These are phyloP conservation scores for Pisolithus albus DNA, from an alignment of 768 basidiomycete species.

Conservation along the genomic window DNA sequence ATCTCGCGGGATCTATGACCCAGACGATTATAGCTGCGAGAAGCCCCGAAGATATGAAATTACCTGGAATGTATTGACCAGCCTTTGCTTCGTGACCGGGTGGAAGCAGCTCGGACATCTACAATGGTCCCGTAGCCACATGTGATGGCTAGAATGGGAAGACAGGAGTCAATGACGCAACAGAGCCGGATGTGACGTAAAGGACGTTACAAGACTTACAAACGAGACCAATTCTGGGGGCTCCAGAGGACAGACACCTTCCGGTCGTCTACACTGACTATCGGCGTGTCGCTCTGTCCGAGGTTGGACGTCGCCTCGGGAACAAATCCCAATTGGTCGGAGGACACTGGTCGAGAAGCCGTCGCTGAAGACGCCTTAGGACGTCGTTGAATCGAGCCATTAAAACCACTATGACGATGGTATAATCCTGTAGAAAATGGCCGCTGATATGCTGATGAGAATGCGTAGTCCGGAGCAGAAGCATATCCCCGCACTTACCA, in stretches of 20 bases:
- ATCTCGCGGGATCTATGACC: conserved; percentile 63
- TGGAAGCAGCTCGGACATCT: conserved; percentile 85
- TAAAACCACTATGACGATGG: neutral
- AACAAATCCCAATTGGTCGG: conserved; percentile 26
- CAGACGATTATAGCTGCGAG: conserved; percentile 1
- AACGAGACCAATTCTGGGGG: conserved; percentile 63
- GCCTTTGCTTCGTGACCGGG: conserved; percentile 80
- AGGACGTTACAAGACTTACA: conserved; percentile 41
- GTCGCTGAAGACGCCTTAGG: conserved; percentile 11
- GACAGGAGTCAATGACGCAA: neutral
- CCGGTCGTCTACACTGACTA: conserved; percentile 47
- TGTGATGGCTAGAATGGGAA: conserved; percentile 62
- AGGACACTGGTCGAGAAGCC: conserved; percentile 8
- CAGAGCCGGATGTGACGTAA: neutral
- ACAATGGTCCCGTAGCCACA: conserved; percentile 92
- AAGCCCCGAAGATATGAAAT: conserved; percentile 7
- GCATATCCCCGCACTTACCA: neutral
- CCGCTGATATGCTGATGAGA: neutral
- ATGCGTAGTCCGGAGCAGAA: neutral
- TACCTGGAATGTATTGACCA: conserved; percentile 81
- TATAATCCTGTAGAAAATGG: neutral
- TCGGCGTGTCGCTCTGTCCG: conserved; percentile 35
- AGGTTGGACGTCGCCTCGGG: conserved; percentile 7
- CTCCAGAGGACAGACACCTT: conserved; percentile 73
- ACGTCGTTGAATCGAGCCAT: neutral